Evolutionary conservation across 208 protist genomes (phyloP), one percentile per base, ranked within the genome.

Genomic region (Wallacemonas collosoma): DNA sequence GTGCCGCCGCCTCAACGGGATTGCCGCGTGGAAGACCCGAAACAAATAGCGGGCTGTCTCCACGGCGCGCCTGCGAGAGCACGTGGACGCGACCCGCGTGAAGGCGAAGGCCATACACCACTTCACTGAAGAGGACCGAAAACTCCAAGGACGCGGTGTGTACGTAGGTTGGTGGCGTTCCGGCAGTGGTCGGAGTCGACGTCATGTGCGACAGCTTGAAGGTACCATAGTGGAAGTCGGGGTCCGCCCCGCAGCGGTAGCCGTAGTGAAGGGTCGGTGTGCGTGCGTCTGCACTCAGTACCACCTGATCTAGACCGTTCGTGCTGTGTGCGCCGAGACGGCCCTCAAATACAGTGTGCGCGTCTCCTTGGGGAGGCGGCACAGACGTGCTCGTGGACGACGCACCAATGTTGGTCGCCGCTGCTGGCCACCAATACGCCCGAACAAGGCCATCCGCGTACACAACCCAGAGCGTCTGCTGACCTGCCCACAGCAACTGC

Each of bases 41-140:
- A 38, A 93, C 65, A 73, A 77, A 80, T 15, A 93, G 76, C 1
- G 83, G 83, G 14, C 80, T 79, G 36, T 45, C 63, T n/a, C 85
- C 85, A n/a, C 73, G 65, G 41, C 79, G 48, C 7, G 69, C 71
- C 65, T 93, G 85, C 1, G 87, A 86, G 58, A 93, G 77, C 3
- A 89, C 57, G 69, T 90, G 79, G 72, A 82, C 88, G 43, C 64
- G 75, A 1, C 82, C 79, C 35, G 72, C 41, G 63, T 88, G 72
- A 41, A 74, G 75, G 48, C 75, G 82, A 55, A 88, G 60, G 35
- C 82, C 82, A 69, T 82, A 85, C 15, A 88, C 70, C 43, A 67
- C 55, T 60, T 85, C 82, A 12, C 62, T 65, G 64, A 75, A 85
- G 2, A 51, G 55, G 15, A 40, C 45, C 26, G 26, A 17, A 45